phyloP scores from a whole-genome alignment of 257 asterid species.

The Rehmannia glutinosa region DNA sequence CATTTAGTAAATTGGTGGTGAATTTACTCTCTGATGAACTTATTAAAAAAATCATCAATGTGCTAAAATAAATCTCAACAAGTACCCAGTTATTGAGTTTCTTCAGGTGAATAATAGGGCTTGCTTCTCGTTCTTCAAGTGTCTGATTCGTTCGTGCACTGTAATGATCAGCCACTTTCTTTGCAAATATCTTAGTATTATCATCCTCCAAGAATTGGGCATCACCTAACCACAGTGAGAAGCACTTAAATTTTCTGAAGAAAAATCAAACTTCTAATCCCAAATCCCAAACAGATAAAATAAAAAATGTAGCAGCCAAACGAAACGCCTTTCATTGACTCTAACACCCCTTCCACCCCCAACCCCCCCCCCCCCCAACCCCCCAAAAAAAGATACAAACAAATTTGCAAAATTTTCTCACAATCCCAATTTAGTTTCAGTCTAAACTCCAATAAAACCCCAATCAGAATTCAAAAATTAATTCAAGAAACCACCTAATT shows the following conservation, averaged over 20 bases:
- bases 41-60: neutral
- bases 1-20: neutral
- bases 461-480: neutral
- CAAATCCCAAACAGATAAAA: neutral
- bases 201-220: conserved; percentile 65
- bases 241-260: neutral
- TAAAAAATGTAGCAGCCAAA: neutral
- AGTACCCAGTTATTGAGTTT: conserved; percentile 96
- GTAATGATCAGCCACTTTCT: conserved; percentile 97
- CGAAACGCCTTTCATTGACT: neutral
- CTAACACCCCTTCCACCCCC: conserved; percentile 6
- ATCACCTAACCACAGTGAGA: conserved; percentile 42
- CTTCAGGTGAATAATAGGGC: conserved; percentile 95
- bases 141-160: conserved; percentile 96
- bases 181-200: conserved; percentile 65
- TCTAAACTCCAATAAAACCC: neutral
- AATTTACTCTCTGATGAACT: neutral
- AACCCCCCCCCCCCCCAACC: too few species aligned
- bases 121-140: conserved; percentile 93
- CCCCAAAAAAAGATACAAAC: neutral
- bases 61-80: neutral
- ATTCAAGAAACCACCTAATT: neutral
- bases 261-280: neutral
- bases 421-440: conserved; percentile 10
- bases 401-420: neutral